Conservation (phyloP, 1,284 basidiomycete genomes). For the Tilletia horrida region DNA sequence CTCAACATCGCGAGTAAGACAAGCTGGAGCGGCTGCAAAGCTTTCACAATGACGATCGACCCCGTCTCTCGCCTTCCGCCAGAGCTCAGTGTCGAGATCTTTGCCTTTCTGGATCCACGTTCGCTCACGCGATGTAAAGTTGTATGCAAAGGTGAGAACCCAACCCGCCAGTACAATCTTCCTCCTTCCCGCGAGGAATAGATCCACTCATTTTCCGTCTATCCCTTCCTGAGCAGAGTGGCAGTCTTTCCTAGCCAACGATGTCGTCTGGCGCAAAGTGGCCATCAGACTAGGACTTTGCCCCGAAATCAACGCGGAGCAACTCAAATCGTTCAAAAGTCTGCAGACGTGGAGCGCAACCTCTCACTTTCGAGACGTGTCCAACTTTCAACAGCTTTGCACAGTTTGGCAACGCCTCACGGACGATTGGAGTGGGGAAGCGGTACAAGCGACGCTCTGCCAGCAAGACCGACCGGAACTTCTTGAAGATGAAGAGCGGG, state of each 20-base stretch:
- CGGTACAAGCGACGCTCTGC: neutral
- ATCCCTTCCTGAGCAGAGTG: neutral
- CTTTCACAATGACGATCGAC: neutral
- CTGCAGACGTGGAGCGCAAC: conserved; percentile 1
- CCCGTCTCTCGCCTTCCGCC: neutral
- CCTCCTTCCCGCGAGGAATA: too few species aligned
- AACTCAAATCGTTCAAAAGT: neutral
- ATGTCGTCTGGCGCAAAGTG: conserved; percentile 2
- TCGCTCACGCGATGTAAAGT: neutral
- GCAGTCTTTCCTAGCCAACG: neutral
- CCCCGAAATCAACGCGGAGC: neutral
- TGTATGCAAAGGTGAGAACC: neutral
- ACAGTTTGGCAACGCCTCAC: neutral
- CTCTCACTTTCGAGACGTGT: neutral
- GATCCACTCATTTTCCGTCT: too few species aligned
- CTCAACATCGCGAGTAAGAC: too few species aligned
- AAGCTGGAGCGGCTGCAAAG: too few species aligned
- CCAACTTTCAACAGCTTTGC: conserved; percentile 5
- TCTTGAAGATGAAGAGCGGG: neutral
- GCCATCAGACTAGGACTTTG: neutral
- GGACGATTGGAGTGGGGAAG: neutral
- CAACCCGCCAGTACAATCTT: too few species aligned
- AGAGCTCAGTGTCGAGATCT: conserved; percentile 5
- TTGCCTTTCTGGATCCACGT: neutral
- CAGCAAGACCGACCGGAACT: neutral